phyloP scores from a whole-genome alignment of 495 filamentous ascomycete genomes.

The Lasiosphaeriaceae sp. region DNA sequence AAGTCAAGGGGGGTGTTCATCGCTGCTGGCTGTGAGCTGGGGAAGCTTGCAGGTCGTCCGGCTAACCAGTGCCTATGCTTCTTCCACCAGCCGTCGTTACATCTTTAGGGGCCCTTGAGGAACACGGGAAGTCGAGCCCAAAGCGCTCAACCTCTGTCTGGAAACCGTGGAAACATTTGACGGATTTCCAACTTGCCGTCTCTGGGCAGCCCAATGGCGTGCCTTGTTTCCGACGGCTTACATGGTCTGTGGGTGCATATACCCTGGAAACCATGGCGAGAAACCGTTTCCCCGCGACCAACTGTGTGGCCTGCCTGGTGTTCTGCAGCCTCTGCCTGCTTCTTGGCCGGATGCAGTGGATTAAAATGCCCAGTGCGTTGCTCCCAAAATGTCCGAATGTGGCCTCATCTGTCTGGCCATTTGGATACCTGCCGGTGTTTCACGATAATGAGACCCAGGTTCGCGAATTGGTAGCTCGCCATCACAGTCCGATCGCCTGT shows the following conservation, averaged over 20 bases:
- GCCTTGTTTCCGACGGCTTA: background rate
- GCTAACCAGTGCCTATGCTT: background rate
- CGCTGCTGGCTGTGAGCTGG: too few species aligned
- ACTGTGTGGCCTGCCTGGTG: background rate
- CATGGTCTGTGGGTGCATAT: constrained; percentile 9
- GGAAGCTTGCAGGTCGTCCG: too few species aligned
- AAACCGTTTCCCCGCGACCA: background rate
- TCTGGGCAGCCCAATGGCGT: constrained; percentile 12
- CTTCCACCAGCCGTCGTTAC: constrained; percentile 19
- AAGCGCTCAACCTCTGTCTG: constrained; percentile 21
- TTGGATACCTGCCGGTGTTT: constrained; percentile 14
- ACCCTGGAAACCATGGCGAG: background rate
- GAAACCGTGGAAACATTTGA: constrained; percentile 17
- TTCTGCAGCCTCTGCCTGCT: too few species aligned
- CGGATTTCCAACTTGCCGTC: constrained; percentile 16
- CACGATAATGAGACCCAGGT: constrained; percentile 12
- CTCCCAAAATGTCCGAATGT: background rate
- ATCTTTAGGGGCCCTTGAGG: constrained; percentile 8
- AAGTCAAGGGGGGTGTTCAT: too few species aligned
- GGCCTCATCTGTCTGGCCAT: constrained; percentile 12
- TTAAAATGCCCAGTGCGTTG: constrained; percentile 7
- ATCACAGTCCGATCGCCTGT: background rate
- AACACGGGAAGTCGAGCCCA: constrained; percentile 20
- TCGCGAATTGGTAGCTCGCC: background rate
- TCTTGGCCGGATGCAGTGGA: constrained; percentile 9